Percentiles rank a stretch among this genome's conserved stretches.
These are phyloP conservation scores for Plasmopara viticola DNA, from an alignment of 352 stramenopile species.

Conservation along the genomic window DNA sequence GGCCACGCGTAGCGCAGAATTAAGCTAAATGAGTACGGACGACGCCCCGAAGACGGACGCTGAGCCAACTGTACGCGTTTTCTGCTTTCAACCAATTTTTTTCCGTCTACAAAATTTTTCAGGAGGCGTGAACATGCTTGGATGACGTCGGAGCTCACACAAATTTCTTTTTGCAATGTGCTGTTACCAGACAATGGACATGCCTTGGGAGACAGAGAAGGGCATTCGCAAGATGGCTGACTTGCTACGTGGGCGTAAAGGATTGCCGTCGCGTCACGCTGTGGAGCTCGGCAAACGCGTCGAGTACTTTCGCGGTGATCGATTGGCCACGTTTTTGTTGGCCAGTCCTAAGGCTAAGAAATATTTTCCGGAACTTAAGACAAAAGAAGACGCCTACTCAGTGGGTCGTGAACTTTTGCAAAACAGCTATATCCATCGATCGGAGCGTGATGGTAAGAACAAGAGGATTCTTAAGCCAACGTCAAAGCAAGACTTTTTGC, in stretches of 20 bases:
- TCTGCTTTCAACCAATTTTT: background rate
- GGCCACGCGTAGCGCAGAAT: slow-evolving; percentile 21
- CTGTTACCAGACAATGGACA: slow-evolving; percentile 29
- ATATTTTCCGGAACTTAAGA: slow-evolving; percentile 76
- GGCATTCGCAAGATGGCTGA: slow-evolving; percentile 80
- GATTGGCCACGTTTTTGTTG: slow-evolving; percentile 77
- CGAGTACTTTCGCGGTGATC: slow-evolving; percentile 89
- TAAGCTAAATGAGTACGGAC: slow-evolving; percentile 18
- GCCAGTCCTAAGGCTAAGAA: slow-evolving; percentile 70
- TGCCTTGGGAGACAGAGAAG: slow-evolving; percentile 69
- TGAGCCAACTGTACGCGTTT: slow-evolving; percentile 17
- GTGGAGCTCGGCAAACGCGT: slow-evolving; percentile 89
- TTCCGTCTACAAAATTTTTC: too few species aligned
- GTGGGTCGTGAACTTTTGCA: slow-evolving; percentile 71
- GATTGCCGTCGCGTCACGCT: slow-evolving; percentile 83
- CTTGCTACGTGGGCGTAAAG: slow-evolving; percentile 74
- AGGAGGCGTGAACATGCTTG: background rate
- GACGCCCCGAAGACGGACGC: slow-evolving; percentile 19
- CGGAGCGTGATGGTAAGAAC: slow-evolving; percentile 81
- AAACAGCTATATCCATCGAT: slow-evolving; percentile 84
- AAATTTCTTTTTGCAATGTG: background rate
- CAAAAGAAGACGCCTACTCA: slow-evolving; percentile 69
- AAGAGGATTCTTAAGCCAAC: slow-evolving; percentile 80
- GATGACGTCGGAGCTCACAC: background rate
- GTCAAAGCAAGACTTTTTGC: slow-evolving; percentile 89